phyloP scores from a whole-genome alignment of 2,329 filamentous ascomycete species.

The Pyrenochaeta sp. region DNA sequence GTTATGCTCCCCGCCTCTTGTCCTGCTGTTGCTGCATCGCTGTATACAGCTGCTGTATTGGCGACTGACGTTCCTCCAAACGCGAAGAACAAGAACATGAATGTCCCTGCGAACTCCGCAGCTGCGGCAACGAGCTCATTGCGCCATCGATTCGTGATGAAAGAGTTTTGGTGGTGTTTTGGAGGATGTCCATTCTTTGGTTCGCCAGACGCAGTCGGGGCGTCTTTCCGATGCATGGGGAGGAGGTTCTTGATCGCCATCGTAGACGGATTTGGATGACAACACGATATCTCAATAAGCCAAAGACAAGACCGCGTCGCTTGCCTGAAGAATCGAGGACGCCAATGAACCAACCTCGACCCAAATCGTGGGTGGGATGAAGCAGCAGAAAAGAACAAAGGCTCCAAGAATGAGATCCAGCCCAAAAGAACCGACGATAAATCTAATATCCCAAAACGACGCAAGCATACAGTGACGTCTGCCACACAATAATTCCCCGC shows the following conservation, averaged over 20 bases:
- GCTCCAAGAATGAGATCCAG: too few species aligned
- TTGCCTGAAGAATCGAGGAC: background rate
- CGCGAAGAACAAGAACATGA: conserved; percentile 53
- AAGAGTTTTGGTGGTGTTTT: background rate
- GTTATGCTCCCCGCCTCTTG: conserved; percentile 35
- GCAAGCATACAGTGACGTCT: conserved; percentile 1
- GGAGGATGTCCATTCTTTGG: conserved; percentile 1
- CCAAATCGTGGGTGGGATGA: background rate
- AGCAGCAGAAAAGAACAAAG: background rate
- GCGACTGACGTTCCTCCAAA: conserved; percentile 51
- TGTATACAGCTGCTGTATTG: conserved; percentile 39
- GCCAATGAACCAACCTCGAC: background rate
- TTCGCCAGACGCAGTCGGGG: background rate
- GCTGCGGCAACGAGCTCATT: conserved; percentile 48
- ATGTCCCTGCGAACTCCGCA: conserved; percentile 51
- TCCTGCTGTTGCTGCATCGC: conserved; percentile 29
- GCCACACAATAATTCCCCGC: background rate
- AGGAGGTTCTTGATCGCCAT: conserved; percentile 21
- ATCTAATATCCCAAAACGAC: background rate
- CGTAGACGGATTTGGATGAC: background rate
- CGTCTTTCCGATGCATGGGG: conserved; percentile 14
- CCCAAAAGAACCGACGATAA: background rate
- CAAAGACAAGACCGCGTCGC: background rate
- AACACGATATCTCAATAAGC: background rate
- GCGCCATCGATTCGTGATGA: conserved; percentile 30